These are phyloP conservation scores for Gnomoniopsis smithogilvyi DNA, from an alignment of 2,329 filamentous ascomycete genomes.

Conservation along the genomic window DNA sequence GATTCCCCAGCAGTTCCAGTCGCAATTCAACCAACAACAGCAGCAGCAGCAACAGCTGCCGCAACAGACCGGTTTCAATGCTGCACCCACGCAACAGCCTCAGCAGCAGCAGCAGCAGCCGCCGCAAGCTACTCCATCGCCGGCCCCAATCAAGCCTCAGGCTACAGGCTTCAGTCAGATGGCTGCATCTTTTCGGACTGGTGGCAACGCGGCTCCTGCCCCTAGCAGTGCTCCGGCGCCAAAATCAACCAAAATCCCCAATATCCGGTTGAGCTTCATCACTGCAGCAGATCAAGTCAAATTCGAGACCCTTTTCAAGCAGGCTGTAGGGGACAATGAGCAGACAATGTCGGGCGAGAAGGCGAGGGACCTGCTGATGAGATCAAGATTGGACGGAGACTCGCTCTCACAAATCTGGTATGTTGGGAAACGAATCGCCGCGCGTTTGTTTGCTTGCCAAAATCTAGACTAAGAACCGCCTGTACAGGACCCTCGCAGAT, in stretches of 20 bases:
- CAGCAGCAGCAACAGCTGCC: slow-evolving; percentile 42
- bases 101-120: slow-evolving; percentile 39
- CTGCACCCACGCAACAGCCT: slow-evolving; percentile 48
- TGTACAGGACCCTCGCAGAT: slow-evolving; percentile 77
- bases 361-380: slow-evolving; percentile 81
- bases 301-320: slow-evolving; percentile 97
- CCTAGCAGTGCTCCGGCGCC: slow-evolving; percentile 48
- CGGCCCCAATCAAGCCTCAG: slow-evolving; percentile 63
- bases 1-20: slow-evolving; percentile 58
- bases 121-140: slow-evolving; percentile 40
- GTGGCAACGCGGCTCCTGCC: slow-evolving; percentile 41
- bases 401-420: slow-evolving; percentile 92
- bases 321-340: slow-evolving; percentile 79
- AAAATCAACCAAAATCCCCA: slow-evolving; percentile 74
- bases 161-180: slow-evolving; percentile 64
- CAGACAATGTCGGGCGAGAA: slow-evolving; percentile 90
- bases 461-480: background rate
- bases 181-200: slow-evolving; percentile 63
- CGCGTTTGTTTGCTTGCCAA: no score
- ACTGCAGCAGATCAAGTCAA: slow-evolving; percentile 92
- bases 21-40: slow-evolving; percentile 54
- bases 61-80: slow-evolving; percentile 42
- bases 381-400: slow-evolving; percentile 84
- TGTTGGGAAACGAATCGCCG: slow-evolving; percentile 22
- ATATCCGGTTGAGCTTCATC: slow-evolving; percentile 92